These are phyloP conservation scores for Cylindricascospora bacillispora DNA, from an alignment of 1,139 yeast species.

Conservation along the genomic window DNA sequence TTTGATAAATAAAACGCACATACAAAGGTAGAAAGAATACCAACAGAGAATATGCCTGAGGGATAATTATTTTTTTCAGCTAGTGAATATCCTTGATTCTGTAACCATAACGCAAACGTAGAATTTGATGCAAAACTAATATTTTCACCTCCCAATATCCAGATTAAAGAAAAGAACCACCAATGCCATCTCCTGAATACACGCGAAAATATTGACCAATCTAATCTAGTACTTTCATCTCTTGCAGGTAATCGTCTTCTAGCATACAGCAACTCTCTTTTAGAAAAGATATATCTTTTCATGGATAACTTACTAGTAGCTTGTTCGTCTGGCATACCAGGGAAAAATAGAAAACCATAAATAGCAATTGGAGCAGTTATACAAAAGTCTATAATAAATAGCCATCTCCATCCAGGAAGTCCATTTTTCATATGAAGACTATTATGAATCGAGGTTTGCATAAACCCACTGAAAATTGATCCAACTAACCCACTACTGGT, in stretches of 20 bases:
- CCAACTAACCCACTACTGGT: slow-evolving; percentile 43
- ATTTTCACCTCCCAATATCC: slow-evolving; percentile 51
- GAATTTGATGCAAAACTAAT: slow-evolving; percentile 42
- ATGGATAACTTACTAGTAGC: slow-evolving; percentile 10
- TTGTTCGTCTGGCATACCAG: slow-evolving; percentile 28
- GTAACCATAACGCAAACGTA: slow-evolving; percentile 40
- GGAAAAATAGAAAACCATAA: slow-evolving; percentile 43
- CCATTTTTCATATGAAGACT: slow-evolving; percentile 36
- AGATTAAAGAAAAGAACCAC: slow-evolving; percentile 41
- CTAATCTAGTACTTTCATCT: slow-evolving; percentile 29
- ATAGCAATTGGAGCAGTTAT: slow-evolving; percentile 42
- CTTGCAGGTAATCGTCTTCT: slow-evolving; percentile 29
- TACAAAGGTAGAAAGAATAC: slow-evolving; percentile 34
- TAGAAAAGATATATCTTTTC: slow-evolving; percentile 25
- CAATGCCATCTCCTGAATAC: slow-evolving; percentile 47
- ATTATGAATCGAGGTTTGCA: slow-evolving; percentile 50
- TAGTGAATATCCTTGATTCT: slow-evolving; percentile 33
- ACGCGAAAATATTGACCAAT: slow-evolving; percentile 35
- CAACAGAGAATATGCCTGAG: slow-evolving; percentile 45
- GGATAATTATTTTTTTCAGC: slow-evolving; percentile 41
- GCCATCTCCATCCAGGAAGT: slow-evolving; percentile 55
- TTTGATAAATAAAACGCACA: slow-evolving; percentile 38
- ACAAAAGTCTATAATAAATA: slow-evolving; percentile 49
- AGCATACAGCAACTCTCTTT: slow-evolving; percentile 31
- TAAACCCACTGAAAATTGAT: slow-evolving; percentile 41